phyloP scores from a whole-genome alignment of 768 basidiomycete species.

The Suillus hirtellus region DNA sequence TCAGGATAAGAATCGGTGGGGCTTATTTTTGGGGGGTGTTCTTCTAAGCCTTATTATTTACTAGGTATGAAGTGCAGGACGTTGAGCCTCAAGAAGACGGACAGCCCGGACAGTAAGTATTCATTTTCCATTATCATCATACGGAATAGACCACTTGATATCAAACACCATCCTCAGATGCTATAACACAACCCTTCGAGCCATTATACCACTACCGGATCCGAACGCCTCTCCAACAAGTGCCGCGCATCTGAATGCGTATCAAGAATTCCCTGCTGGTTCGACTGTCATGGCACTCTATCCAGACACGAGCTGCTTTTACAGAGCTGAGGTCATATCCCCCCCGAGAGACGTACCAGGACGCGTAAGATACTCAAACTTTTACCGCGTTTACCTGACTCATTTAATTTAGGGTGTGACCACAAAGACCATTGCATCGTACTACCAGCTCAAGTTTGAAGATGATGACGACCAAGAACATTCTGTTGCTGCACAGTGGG shows the following conservation, averaged over 20 bases:
- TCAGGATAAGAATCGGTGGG: constrained; percentile 69
- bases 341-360: constrained; percentile 50
- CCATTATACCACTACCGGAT: constrained; percentile 82
- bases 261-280: constrained; percentile 70
- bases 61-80: constrained; percentile 84
- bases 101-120: constrained; percentile 55
- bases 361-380: constrained; percentile 35
- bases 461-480: constrained; percentile 88
- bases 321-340: constrained; percentile 81
- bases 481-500: constrained; percentile 71
- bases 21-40: not conserved
- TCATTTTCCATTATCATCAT: not conserved
- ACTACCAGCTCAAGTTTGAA: constrained; percentile 87
- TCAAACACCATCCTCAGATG: constrained; percentile 37
- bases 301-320: constrained; percentile 90
- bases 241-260: constrained; percentile 65
- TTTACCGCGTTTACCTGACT: constrained; percentile 4
- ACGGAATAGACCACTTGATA: not conserved
- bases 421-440: constrained; percentile 54
- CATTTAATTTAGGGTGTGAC: constrained; percentile 29
- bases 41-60: constrained; percentile 4
- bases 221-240: constrained; percentile 55
- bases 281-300: constrained; percentile 85
- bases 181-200: constrained; percentile 68
- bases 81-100: constrained; percentile 83